phyloP scores from a whole-genome alignment of 1,284 basidiomycete genomes.

The Ganoderma resinaceum region DNA sequence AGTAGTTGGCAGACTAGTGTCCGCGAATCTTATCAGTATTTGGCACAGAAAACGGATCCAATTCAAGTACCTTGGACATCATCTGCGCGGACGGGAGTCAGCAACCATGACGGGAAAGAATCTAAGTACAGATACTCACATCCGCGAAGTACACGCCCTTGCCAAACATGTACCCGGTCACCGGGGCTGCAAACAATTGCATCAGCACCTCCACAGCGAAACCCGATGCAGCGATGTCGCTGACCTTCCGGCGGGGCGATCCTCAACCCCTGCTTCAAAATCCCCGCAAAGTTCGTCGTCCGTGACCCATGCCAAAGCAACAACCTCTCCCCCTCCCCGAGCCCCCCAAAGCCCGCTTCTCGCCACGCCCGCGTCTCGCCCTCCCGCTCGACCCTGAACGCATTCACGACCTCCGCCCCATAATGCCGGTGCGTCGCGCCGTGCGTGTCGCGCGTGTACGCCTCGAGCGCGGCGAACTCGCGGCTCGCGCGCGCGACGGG shows the following conservation, averaged over 20 bases:
- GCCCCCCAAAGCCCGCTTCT: conserved; percentile 52
- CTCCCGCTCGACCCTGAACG: conserved; percentile 64
- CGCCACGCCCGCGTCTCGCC: conserved; percentile 60
- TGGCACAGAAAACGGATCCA: background rate
- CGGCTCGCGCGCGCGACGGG: conserved; percentile 49
- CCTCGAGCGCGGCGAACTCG: conserved; percentile 58
- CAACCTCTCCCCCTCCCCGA: conserved; percentile 58
- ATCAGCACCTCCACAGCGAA: conserved; percentile 3
- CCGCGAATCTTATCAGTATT: conserved; percentile 26
- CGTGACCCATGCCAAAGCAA: conserved; percentile 74
- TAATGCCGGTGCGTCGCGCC: conserved; percentile 58
- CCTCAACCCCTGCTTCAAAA: conserved; percentile 69
- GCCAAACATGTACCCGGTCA: conserved; percentile 71
- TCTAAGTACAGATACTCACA: conserved; percentile 44
- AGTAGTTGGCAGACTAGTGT: conserved; percentile 61
- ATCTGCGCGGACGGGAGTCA: conserved; percentile 47
- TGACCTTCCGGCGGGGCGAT: conserved; percentile 73
- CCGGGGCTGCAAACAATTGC: conserved; percentile 47
- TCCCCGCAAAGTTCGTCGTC: conserved; percentile 72
- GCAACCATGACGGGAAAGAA: background rate
- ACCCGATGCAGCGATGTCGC: conserved; percentile 3
- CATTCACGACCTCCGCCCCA: conserved; percentile 51
- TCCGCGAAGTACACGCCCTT: conserved; percentile 76
- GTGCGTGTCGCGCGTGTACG: conserved; percentile 63
- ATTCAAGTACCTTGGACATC: conserved; percentile 59